Base-by-base conservation (phyloP, 352 stramenopile genomes). In the Phytophthora niederhauseri region DNA sequence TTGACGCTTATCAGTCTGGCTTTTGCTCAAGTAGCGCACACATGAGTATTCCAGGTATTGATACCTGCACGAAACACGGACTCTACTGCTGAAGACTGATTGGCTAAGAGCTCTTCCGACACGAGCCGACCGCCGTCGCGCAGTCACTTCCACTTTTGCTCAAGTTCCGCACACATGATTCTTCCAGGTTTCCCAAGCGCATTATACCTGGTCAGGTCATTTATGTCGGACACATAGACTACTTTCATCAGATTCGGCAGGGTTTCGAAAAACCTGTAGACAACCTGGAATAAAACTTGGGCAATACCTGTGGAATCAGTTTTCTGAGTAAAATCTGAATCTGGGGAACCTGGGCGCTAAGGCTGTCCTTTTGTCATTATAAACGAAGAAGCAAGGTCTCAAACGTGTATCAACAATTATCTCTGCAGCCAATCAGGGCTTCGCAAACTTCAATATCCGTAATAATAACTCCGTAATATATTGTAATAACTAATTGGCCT, bases 1-100 rank as follows among this genome's bases (percentile, higher is more conserved):
- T 14, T 17, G 9, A 2, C 26, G 6, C 14, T 6, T 22, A 22
- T 54, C 56, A 55, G n/a, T 62, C 43, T 24, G 24, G 22, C 12
- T 62, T 62, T 63, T 55, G 22, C 43, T 55, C 43, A 46, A 31
- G 41, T 63, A n/a, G 20, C 15, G 19, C 43, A 36, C 30, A 36
- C 30, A 36, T 36, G 4, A 36, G 30, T 36, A 36, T 36, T 36
- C 30, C 30, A 36, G 30, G 30, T 36, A 36, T 36, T 36, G 30
- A 36, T 36, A 36, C 30, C 30, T 41, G 34, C 11, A 41, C 34
- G 34, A 41, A 41, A 41, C 34, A 11, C 34, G 34, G 34, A 41
- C 34, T 41, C 11, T 15, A 41, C 34, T 41, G 34, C 11, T 41
- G 34, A 41, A 31, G 28, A 6, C 28, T 31, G 28, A 31, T 31